Evolutionary conservation across 2,329 filamentous ascomycete species (phyloP), one percentile per base, ranked within the genome.

Genomic region (Dactylonectria estremocensis): DNA sequence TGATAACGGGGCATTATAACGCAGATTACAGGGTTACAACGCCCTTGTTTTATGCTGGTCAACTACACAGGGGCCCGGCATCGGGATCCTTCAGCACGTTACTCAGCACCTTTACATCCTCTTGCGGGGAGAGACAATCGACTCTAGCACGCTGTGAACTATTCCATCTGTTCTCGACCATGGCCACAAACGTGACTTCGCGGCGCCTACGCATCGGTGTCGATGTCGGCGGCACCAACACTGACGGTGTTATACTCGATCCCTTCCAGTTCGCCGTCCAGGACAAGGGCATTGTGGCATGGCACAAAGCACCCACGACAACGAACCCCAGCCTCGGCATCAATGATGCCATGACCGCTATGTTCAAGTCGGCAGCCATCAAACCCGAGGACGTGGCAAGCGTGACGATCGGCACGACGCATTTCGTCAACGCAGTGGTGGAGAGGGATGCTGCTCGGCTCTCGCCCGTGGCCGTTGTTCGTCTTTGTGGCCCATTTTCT

Each of bases 371-470:
- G 1, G 74, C 79, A 14, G 59, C 67, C 6, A 76, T 83, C 37
- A 66, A 73, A 46, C 79, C 82, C 0, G 72, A 76, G 0, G 74
- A 82, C 6, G 79, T 88, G 18, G 82, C 83, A 14, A 84, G 83
- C 66, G 82, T 88, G 14, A 86, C 85, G 2, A 87, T 88, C 68
- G 86, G 86, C 59, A 87, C 85, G 1, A 89, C 88, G 1, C 87
- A 90, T 66, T 90, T 90, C 70, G 82, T 90, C 71, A 90, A 90
- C 67, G 87, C 87, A 9, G 85, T 90, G 3, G 80, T 90, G 1
- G 86, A 89, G 74, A 80, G 84, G 49, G 87, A 90, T 67, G 80
- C 79, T 8, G 74, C 81, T 1, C 82, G 85, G 2, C 76, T 90
- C 3, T 82, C 83, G 14, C 80, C 77, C 5, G 87, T 90, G 5